Evolutionary conservation across 768 basidiomycete species (phyloP).

Genomic region (Fibroporia radiculosa): DNA sequence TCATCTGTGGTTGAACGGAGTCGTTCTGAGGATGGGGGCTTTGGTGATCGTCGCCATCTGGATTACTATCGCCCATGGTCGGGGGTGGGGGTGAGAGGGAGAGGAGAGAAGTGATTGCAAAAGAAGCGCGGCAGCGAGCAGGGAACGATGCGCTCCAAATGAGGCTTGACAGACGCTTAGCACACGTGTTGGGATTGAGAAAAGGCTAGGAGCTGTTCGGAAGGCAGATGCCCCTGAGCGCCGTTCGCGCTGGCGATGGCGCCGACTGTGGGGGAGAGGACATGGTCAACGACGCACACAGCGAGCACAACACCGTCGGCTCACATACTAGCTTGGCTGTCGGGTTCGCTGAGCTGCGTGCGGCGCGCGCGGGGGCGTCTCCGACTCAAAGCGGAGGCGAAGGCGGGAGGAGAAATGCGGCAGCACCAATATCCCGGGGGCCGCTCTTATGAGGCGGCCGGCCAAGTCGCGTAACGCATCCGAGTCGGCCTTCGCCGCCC

Average conservation of each 20-base stretch:
- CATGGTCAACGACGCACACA: constrained; percentile 2
- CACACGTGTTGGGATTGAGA: constrained; percentile 16
- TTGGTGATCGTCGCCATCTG: constrained; percentile 32
- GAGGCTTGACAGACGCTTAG: constrained; percentile 5
- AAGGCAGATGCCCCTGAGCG: background rate
- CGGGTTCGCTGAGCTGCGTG: constrained; percentile 15
- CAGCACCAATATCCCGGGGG: constrained; percentile 1
- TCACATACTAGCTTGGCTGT: constrained; percentile 1
- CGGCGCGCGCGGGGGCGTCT: constrained; percentile 9
- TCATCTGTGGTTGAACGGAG: constrained; percentile 38
- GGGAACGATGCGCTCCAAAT: constrained; percentile 6
- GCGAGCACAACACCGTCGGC: constrained; percentile 4
- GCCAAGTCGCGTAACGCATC: background rate
- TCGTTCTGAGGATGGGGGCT: constrained; percentile 17
- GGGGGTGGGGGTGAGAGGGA: background rate
- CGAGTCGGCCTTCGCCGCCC: background rate
- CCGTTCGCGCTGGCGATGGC: background rate
- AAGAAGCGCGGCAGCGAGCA: background rate
- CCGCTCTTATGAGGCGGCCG: background rate
- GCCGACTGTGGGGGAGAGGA: background rate
- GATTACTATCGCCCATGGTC: constrained; percentile 30
- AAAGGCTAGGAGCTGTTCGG: too few relatives aligned
- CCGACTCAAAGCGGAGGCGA: constrained; percentile 18
- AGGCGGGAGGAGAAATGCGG: constrained; percentile 17
- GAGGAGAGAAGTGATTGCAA: background rate